Evolutionary conservation across 331 rosid species (phyloP).

Genomic region (Rhamnella rubrinervis): DNA sequence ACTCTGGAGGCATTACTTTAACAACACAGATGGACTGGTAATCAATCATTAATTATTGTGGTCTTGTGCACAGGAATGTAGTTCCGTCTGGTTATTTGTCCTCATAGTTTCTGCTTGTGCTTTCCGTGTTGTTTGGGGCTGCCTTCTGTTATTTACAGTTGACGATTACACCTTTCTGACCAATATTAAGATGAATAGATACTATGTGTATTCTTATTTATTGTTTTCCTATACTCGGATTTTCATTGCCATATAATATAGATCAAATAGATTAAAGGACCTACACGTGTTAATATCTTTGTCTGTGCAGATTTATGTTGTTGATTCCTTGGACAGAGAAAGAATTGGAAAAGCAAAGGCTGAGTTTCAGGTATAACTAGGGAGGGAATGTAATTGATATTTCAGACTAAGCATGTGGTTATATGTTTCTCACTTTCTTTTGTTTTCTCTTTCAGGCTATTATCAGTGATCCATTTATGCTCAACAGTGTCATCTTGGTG

Average conservation of each 20-base stretch:
- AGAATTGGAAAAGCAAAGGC: conserved; percentile 85
- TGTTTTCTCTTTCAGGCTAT: conserved; percentile 64
- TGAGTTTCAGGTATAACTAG: conserved; percentile 77
- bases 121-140: conserved; percentile 4
- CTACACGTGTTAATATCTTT: conserved; percentile 11
- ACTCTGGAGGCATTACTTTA: conserved; percentile 98
- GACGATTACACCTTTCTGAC: too few species aligned
- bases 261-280: neutral
- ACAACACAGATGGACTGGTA: conserved; percentile 92
- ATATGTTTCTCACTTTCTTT: conserved; percentile 23
- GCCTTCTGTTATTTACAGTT: neutral
- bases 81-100: neutral
- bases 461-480: conserved; percentile 96
- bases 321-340: conserved; percentile 91
- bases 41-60: conserved; percentile 20
- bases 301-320: conserved; percentile 77
- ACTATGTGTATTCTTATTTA: neutral
- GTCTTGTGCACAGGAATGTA: neutral
- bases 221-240: neutral
- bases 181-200: neutral
- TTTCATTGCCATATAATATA: neutral
- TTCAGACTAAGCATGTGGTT: conserved; percentile 1
- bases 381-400: conserved; percentile 19
- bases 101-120: neutral
- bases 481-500: conserved; percentile 88